phyloP scores from a whole-genome alignment of 1,139 yeast species.

The Protomyces lactucae-debilis region DNA sequence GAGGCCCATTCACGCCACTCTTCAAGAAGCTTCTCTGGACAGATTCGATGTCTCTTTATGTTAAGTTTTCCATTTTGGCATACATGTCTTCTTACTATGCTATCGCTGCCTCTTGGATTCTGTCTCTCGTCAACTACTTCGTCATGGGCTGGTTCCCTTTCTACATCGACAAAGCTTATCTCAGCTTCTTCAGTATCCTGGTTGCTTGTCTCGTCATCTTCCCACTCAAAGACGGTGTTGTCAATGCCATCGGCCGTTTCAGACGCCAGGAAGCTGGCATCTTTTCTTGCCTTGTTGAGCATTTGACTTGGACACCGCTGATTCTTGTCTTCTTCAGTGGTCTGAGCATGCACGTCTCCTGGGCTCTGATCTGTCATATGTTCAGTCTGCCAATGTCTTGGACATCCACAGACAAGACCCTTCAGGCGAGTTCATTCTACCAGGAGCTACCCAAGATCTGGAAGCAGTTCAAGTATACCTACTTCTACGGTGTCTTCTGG shows the following conservation, averaged over 20 bases:
- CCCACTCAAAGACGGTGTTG: constrained; percentile 28
- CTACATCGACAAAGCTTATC: constrained; percentile 27
- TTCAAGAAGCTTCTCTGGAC: constrained; percentile 26
- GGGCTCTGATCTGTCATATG: constrained; percentile 29
- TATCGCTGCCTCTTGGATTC: constrained; percentile 26
- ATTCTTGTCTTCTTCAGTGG: constrained; percentile 30
- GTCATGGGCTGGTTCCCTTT: constrained; percentile 29
- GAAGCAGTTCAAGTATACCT: constrained; percentile 8
- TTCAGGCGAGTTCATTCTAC: constrained; percentile 28
- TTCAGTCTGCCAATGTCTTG: constrained; percentile 29
- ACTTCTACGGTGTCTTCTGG: not conserved
- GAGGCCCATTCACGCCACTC: constrained; percentile 29
- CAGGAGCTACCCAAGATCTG: constrained; percentile 30
- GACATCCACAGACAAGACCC: constrained; percentile 31
- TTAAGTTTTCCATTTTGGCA: constrained; percentile 28
- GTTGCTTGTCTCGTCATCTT: constrained; percentile 27
- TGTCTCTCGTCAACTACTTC: constrained; percentile 27
- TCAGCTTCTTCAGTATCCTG: constrained; percentile 26
- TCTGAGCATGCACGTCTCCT: constrained; percentile 27
- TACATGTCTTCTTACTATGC: constrained; percentile 31
- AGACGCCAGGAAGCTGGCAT: constrained; percentile 23
- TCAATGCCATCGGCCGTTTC: constrained; percentile 28
- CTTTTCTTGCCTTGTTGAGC: constrained; percentile 16
- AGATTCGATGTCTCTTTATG: constrained; percentile 27
- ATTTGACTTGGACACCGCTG: constrained; percentile 24